Conservation (phyloP, 2,329 filamentous ascomycete species). For the Zasmidium citrigriseum region DNA sequence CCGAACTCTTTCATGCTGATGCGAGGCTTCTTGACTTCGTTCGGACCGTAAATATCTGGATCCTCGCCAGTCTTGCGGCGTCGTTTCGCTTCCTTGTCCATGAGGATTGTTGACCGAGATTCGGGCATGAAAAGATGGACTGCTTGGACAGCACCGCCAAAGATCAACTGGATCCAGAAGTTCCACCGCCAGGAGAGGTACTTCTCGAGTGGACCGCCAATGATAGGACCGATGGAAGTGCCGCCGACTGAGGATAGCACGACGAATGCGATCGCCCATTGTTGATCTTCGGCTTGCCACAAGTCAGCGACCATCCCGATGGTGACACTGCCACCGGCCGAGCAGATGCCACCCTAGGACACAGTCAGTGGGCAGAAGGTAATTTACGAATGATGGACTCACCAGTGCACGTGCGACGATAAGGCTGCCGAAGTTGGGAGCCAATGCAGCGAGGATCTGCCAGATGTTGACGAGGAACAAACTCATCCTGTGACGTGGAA, state of each 20-base stretch:
- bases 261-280: constrained; percentile 58
- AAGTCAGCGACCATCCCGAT: constrained; percentile 66
- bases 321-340: constrained; percentile 63
- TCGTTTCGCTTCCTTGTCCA: constrained; percentile 74
- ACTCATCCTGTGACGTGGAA: background rate
- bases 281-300: constrained; percentile 59
- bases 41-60: constrained; percentile 67
- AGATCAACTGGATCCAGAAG: constrained; percentile 84
- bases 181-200: constrained; percentile 70
- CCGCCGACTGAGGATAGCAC: constrained; percentile 42
- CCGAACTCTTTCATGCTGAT: constrained; percentile 41
- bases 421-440: constrained; percentile 44
- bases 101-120: constrained; percentile 72
- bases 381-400: too few relatives aligned
- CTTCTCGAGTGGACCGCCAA: constrained; percentile 33
- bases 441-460: constrained; percentile 60
- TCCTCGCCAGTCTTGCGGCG: constrained; percentile 55
- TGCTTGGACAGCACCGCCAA: constrained; percentile 68
- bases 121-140: constrained; percentile 67
- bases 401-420: constrained; percentile 46
- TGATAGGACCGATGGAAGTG: constrained; percentile 35
- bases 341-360: constrained; percentile 59
- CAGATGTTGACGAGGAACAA: constrained; percentile 76
- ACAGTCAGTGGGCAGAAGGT: too few relatives aligned
- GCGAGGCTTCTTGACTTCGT: constrained; percentile 58